Evolutionary conservation across 768 basidiomycete genomes (phyloP).

Genomic region (Guyanaporus albipodus): DNA sequence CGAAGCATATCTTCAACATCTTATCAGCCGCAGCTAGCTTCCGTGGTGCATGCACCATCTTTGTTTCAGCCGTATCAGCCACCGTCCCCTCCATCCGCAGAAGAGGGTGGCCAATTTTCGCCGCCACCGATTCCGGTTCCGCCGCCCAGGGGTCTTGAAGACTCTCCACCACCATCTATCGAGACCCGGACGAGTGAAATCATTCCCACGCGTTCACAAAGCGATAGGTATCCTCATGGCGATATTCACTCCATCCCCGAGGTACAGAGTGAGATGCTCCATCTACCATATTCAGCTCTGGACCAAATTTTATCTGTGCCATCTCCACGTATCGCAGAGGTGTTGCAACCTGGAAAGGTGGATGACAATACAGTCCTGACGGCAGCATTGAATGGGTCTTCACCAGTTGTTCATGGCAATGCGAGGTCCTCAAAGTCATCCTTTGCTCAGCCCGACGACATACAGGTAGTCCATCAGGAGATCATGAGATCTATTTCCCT

Average conservation of each 20-base stretch:
- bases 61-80: constrained; percentile 25
- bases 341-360: constrained; percentile 4
- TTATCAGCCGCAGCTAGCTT: constrained; percentile 15
- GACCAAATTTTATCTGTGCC: neutral
- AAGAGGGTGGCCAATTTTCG: constrained; percentile 20
- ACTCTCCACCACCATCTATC: constrained; percentile 18
- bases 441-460: constrained; percentile 5
- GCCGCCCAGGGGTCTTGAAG: constrained; percentile 24
- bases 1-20: constrained; percentile 6
- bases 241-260: constrained; percentile 8
- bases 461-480: constrained; percentile 11
- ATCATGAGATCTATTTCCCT: constrained; percentile 3
- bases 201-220: constrained; percentile 18
- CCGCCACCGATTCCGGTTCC: constrained; percentile 30
- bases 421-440: neutral
- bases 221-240: neutral
- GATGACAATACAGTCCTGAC: neutral
- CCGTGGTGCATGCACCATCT: constrained; percentile 15
- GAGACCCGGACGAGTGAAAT: constrained; percentile 27
- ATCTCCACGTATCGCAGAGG: constrained; percentile 2
- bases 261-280: constrained; percentile 25
- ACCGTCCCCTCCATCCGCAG: constrained; percentile 16
- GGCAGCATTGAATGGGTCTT: neutral
- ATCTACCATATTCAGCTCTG: constrained; percentile 6
- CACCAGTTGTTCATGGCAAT: constrained; percentile 3